A percentile compares a stretch with the other conserved stretches of the same genome.
Evolutionary conservation across 1,284 basidiomycete genomes (phyloP).

Genomic region (Tilletia horrida): DNA sequence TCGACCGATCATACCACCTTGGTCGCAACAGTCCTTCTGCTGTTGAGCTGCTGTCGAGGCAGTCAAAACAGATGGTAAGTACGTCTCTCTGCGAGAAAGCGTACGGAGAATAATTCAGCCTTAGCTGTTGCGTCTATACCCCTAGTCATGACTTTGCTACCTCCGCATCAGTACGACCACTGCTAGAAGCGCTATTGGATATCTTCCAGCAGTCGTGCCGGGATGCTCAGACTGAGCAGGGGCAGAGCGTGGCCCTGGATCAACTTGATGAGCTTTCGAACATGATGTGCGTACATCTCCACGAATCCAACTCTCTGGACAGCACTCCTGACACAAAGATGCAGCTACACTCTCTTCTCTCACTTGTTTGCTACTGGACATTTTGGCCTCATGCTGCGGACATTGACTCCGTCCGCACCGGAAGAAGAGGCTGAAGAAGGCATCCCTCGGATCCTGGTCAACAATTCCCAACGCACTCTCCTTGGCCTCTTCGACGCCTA

Average conservation of each 20-base stretch:
- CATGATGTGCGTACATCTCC: neutral
- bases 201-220: conserved; percentile 13
- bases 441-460: conserved; percentile 20
- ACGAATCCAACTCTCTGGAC: neutral
- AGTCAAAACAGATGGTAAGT: conserved; percentile 17
- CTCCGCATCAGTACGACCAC: neutral
- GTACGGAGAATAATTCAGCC: no score
- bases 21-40: conserved; percentile 10
- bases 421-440: neutral
- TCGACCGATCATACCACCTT: conserved; percentile 17
- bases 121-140: neutral
- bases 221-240: conserved; percentile 5
- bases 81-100: neutral
- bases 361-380: conserved; percentile 28
- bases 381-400: conserved; percentile 24
- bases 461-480: conserved; percentile 31
- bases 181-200: conserved; percentile 3
- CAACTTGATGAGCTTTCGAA: conserved; percentile 5
- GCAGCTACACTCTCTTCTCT: conserved; percentile 34
- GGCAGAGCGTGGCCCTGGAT: neutral
- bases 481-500: conserved; percentile 38
- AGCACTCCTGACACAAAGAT: neutral
- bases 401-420: conserved; percentile 23
- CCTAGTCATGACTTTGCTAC: conserved; percentile 1
- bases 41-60: conserved; percentile 7